These are phyloP conservation scores for Vaccinium vitisidaea DNA, from an alignment of 148 eudicot species.

Conservation along the genomic window DNA sequence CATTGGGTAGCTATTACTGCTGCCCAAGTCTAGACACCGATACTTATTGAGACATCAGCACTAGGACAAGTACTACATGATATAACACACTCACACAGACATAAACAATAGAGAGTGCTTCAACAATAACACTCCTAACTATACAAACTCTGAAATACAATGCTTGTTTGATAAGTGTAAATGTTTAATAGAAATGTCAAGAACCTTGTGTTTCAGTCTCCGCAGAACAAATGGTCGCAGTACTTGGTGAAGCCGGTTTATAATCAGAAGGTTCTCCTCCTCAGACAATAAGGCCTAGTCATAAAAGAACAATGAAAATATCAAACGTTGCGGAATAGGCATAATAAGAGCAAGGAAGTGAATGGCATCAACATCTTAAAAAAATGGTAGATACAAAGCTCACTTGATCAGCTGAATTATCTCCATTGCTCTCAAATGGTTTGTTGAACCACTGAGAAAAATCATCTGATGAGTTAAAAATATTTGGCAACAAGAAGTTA, in stretches of 20 bases:
- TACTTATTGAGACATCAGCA: background rate
- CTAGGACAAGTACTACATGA: background rate
- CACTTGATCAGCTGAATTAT: conserved; percentile 86
- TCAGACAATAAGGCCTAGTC: conserved; percentile 83
- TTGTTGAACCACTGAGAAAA: conserved; percentile 99
- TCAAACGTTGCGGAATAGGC: background rate
- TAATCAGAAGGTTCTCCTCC: conserved; percentile 96
- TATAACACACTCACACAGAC: background rate
- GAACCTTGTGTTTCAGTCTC: conserved; percentile 95
- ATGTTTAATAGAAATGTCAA: background rate
- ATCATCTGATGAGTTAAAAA: conserved; percentile 94
- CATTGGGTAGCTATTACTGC: background rate
- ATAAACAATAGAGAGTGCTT: background rate
- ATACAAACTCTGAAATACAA: background rate
- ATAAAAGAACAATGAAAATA: conserved; percentile 14
- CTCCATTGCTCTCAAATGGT: conserved; percentile 95
- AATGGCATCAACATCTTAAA: background rate
- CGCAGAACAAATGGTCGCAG: conserved; percentile 98
- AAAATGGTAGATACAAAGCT: conserved; percentile 14
- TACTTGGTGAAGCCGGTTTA: conserved; percentile 99
- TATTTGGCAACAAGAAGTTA: conserved; percentile 91
- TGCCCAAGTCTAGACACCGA: background rate
- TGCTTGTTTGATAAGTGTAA: background rate
- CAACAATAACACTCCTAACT: background rate
- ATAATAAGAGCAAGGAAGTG: conserved; percentile 10